Conservation (phyloP, 805 yeast genomes). For the Suhomyces sp. region DNA sequence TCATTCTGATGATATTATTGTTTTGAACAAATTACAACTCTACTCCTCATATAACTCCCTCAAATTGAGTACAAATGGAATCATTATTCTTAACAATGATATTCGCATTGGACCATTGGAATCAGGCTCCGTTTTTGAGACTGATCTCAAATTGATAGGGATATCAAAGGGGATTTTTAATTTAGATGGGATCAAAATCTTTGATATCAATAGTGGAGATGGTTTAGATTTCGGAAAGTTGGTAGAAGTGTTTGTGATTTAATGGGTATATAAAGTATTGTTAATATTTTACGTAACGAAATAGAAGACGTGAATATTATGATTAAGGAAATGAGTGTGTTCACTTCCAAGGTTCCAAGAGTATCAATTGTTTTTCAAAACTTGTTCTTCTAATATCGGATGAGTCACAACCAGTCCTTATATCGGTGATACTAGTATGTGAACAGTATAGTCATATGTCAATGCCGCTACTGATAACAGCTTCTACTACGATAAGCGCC, state of each 20-base stretch:
- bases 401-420: no score
- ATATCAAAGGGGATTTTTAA: constrained; percentile 63
- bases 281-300: no score
- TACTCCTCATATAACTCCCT: constrained; percentile 33
- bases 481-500: no score
- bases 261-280: constrained; percentile 5
- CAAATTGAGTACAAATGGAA: constrained; percentile 50
- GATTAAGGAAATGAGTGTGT: no score
- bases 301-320: no score
- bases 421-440: no score
- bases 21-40: constrained; percentile 25
- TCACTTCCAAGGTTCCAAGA: no score
- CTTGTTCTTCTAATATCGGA: no score
- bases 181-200: constrained; percentile 62
- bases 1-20: constrained; percentile 12
- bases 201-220: constrained; percentile 65
- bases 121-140: constrained; percentile 61
- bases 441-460: no score
- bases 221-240: constrained; percentile 68
- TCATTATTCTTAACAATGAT: constrained; percentile 65
- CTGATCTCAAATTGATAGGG: constrained; percentile 60
- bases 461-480: no score
- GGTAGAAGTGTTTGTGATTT: constrained; percentile 63
- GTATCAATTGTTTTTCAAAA: no score
- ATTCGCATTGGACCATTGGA: constrained; percentile 61